phyloP scores from a whole-genome alignment of 2,329 filamentous ascomycete species.

The Huntiella savannae region DNA sequence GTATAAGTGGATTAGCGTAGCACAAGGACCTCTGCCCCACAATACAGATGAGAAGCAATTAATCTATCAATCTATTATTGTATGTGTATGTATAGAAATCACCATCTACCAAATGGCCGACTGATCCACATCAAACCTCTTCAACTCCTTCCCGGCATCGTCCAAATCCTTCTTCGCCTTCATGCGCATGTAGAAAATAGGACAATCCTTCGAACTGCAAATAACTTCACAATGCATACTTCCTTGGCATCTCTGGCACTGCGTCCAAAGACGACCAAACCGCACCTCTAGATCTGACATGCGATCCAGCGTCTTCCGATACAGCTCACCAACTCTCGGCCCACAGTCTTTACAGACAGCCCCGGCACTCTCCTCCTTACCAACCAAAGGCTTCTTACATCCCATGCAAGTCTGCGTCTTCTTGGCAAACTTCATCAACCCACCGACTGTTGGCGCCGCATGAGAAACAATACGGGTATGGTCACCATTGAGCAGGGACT shows the following conservation, averaged over 20 bases:
- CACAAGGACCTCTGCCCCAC: too few species aligned
- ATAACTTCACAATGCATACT: conserved; percentile 98
- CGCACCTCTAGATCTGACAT: conserved; percentile 83
- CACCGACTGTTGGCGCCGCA: conserved; percentile 75
- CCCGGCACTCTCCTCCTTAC: conserved; percentile 59
- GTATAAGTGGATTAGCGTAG: too few species aligned
- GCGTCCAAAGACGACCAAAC: conserved; percentile 88
- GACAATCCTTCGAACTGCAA: conserved; percentile 87
- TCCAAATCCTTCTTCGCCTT: conserved; percentile 99
- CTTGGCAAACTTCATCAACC: conserved; percentile 95
- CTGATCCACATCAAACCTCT: conserved; percentile 72
- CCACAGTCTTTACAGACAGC: conserved; percentile 79
- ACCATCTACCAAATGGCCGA: conserved; percentile 37
- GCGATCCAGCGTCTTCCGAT: conserved; percentile 75
- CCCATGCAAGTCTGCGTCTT: conserved; percentile 98
- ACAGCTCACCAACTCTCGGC: conserved; percentile 74
- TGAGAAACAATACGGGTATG: conserved; percentile 92
- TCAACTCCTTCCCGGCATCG: conserved; percentile 77
- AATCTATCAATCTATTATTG: not conserved
- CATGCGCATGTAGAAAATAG: conserved; percentile 99
- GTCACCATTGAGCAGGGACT: conserved; percentile 69
- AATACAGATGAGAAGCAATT: too few species aligned
- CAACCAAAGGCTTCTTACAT: conserved; percentile 85
- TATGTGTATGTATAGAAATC: not conserved
- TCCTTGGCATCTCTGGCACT: conserved; percentile 93